Base-by-base conservation (phyloP, 257 asterid species). In the Gardenia jasminoides region DNA sequence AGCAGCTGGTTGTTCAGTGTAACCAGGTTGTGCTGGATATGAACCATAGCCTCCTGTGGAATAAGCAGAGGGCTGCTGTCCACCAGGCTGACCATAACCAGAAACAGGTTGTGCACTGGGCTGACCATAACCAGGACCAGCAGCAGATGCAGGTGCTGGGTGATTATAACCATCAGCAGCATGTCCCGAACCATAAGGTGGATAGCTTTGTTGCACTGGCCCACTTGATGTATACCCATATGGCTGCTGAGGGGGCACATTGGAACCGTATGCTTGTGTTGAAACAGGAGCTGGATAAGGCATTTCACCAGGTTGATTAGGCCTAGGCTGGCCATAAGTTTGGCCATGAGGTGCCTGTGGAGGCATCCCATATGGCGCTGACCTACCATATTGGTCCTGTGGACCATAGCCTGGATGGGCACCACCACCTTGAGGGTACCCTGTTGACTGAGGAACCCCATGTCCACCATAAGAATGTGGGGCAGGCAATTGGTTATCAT, bases 261-360 rank as follows among this genome's bases (percentile, higher is more conserved):
- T 88, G 58, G 89, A 92, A 47, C 90, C 88, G 61, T 91, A 93
- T 15, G 93, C 75, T 82, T 91, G 98, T 26, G 91, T 68, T 39
- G 94, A 82, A 48, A 96, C 86, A 15, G 89, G 90, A 44, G 88
- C 93, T 76, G 88, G 92, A 85, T 92, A 91, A 65, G 96, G 90
- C 43, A 79, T 89, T 78, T 89, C 97, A 67, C 88, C 97, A 1
- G 91, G 92, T 81, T 88, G 96, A 83, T 74, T 81, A 31, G 96
- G 88, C 82, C 97, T 85, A 65, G 97, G 94, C 82, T 91, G 98
- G 77, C 90, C 93, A 61, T 95, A 95, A 65, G 96, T 83, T 77
- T 91, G 98, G 74, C 93, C 71, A 78, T 86, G 97, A 44, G 93
- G 89, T 70, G 39, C 88, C 81, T 88, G 97, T 48, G 86, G 90